Evolutionary conservation across 2,329 filamentous ascomycete species (phyloP), one percentile per base, ranked within the genome.

Genomic region (Penicillium sp.): DNA sequence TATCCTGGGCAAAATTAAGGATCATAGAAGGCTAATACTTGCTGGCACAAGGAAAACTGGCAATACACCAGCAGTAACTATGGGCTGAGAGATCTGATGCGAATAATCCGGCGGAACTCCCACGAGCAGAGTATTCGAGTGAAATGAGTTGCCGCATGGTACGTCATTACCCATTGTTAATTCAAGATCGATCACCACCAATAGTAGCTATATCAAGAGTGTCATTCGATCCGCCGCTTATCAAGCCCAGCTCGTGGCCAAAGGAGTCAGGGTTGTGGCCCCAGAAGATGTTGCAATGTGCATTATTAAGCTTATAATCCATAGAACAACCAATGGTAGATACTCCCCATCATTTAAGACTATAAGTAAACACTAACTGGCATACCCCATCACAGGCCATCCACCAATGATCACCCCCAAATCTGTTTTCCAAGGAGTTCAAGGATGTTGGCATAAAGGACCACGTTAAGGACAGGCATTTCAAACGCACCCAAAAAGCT

Each of bases 251-350:
- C 17, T 22, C 50, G 50, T 54, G 6, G 57, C 50, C 6, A 58
- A 58, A 31, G 61, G 61, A 2, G 55, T 65, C 12, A 59, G 62
- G 30, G 63, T 63, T 53, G 60, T 51, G 1, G 52, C 54, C 16
- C 53, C 36, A 26, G 54, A 57, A 37, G 57, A 61, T 44, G 60
- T 53, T 25, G 56, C 57, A 28, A 45, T 40, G 5, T 61, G 56
- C 19, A 14, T 19, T n/a, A 19, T 25, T 1, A 6, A 40, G 6
- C 11, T 22, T 40, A 19, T 19, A 16, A 16, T 19, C 11, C 3
- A 40, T 16, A 25, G 19, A 16, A 25, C 12, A 40, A 22, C 22
- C 37, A 22, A 25, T 2, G 6, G 19, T 16, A 9, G 25, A 9
- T 22, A 40, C 6, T 25, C 19, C 3, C 19, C 6, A 22, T 40